Conservation (phyloP, 352 stramenopile species). For the Pythium scleroteichum region DNA sequence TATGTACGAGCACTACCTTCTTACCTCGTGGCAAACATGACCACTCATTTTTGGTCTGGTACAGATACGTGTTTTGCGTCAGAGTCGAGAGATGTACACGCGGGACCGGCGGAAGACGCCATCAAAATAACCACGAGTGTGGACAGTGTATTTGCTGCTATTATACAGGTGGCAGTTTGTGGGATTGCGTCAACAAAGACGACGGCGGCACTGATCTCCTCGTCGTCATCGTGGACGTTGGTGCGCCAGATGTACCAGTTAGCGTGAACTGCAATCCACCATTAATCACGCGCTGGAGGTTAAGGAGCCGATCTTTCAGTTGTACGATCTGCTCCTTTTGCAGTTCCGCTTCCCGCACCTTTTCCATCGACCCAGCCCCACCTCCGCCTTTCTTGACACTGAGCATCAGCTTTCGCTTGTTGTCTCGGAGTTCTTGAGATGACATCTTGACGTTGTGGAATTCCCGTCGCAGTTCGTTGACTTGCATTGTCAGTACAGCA, state of each 20-base stretch:
- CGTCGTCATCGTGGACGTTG: conserved; percentile 1
- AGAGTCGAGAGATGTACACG: conserved; percentile 84
- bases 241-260: conserved; percentile 14
- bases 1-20: conserved; percentile 48
- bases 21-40: no score
- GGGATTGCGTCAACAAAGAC: conserved; percentile 25
- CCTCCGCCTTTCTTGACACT: conserved; percentile 27
- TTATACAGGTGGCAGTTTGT: conserved; percentile 77
- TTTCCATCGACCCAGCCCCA: conserved; percentile 42
- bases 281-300: conserved; percentile 64
- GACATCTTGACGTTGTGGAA: conserved; percentile 81
- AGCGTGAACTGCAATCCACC: conserved; percentile 60
- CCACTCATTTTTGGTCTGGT: not conserved
- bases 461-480: conserved; percentile 82
- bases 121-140: not conserved
- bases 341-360: conserved; percentile 63
- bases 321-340: conserved; percentile 75
- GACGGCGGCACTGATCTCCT: conserved; percentile 37
- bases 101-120: conserved; percentile 57
- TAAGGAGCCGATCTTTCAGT: conserved; percentile 60
- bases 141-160: conserved; percentile 13
- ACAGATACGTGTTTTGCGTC: conserved; percentile 75
- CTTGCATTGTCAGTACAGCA: conserved; percentile 74
- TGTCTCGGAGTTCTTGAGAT: conserved; percentile 56
- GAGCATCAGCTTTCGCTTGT: conserved; percentile 30